phyloP scores from a whole-genome alignment of 768 basidiomycete species.

The Mrakia hoshinonis region DNA sequence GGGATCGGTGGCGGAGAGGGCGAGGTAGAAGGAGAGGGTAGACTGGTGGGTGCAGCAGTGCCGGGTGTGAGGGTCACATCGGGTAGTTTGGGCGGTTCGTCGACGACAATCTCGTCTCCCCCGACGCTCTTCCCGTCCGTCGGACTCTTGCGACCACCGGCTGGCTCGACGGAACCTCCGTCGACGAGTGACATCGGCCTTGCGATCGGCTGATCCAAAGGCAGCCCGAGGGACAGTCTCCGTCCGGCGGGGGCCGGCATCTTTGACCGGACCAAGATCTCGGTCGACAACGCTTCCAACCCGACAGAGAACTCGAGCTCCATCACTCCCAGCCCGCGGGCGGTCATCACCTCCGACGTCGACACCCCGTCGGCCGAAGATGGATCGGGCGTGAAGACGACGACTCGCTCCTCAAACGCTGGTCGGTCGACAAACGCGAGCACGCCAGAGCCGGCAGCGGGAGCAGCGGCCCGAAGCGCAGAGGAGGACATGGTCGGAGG shows the following conservation, averaged over 20 bases:
- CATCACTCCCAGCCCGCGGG: slow-evolving; percentile 1
- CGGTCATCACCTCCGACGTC: neutral
- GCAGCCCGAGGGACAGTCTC: neutral
- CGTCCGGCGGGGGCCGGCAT: neutral
- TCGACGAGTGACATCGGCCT: slow-evolving; percentile 8
- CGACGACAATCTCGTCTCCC: slow-evolving; percentile 2
- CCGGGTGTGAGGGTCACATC: neutral
- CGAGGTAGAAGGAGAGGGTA: neutral
- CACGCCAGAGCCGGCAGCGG: slow-evolving; percentile 21
- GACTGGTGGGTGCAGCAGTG: neutral
- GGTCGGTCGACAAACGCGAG: slow-evolving; percentile 24
- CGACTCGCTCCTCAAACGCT: slow-evolving; percentile 12
- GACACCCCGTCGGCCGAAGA: neutral
- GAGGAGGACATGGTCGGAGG: neutral
- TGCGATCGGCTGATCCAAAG: neutral
- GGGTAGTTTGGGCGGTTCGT: neutral
- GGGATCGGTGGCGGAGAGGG: neutral
- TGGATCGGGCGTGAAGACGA: neutral
- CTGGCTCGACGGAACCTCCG: neutral
- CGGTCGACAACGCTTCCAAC: neutral
- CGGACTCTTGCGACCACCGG: slow-evolving; percentile 14
- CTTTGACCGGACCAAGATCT: slow-evolving; percentile 12
- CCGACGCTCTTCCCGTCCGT: neutral
- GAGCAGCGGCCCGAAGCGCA: slow-evolving; percentile 7
- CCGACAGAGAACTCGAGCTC: slow-evolving; percentile 19